A percentile compares a stretch with the other conserved stretches of the same genome.
These are phyloP conservation scores for Penicillium bovifimosum DNA, from an alignment of 495 filamentous ascomycete genomes.

Conservation along the genomic window DNA sequence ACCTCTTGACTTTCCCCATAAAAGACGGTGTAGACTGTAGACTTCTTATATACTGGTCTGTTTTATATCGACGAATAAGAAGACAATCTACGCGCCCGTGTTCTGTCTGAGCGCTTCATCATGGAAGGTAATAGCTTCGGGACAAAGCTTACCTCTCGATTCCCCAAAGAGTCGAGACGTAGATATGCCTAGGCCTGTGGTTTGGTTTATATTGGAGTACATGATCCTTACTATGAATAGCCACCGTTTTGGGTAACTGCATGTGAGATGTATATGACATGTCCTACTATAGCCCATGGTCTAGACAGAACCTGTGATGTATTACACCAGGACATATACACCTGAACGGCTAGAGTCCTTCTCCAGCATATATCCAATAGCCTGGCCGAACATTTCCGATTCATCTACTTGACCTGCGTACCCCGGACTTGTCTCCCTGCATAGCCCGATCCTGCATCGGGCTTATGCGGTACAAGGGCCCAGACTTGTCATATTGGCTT, in stretches of 20 bases:
- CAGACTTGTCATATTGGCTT: background rate
- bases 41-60: background rate
- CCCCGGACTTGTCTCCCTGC: background rate
- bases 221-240: too few relatives aligned
- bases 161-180: too few relatives aligned
- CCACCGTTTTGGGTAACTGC: too few relatives aligned
- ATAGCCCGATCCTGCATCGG: background rate
- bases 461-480: background rate
- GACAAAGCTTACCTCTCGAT: too few relatives aligned
- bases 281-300: too few relatives aligned
- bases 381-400: background rate
- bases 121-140: too few relatives aligned
- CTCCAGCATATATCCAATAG: background rate
- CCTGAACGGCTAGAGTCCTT: too few relatives aligned
- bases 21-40: conserved; percentile 23
- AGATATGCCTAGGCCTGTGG: too few relatives aligned
- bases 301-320: too few relatives aligned
- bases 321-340: conserved; percentile 1
- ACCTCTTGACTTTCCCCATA: background rate
- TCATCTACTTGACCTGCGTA: background rate
- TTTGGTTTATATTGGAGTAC: too few relatives aligned
- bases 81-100: conserved; percentile 53
- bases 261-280: too few relatives aligned
- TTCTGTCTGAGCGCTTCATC: background rate
- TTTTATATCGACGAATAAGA: conserved; percentile 32